Conservation (phyloP, 83 land plant species). For the Thuja plicata region DNA sequence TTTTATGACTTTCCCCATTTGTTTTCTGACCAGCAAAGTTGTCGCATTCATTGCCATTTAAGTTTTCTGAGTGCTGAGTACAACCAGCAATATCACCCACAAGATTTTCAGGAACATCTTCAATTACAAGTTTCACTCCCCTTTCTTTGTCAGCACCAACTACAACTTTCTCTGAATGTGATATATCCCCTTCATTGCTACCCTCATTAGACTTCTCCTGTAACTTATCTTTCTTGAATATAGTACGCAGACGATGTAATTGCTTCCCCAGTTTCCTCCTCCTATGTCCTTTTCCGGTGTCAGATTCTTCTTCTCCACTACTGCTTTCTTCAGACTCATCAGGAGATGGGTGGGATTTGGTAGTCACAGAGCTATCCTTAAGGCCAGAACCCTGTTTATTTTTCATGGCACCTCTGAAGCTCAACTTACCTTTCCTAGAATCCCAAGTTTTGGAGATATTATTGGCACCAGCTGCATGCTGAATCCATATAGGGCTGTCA, state of each 20-base stretch:
- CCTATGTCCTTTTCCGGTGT: constrained; percentile 8
- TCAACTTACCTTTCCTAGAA: constrained; percentile 38
- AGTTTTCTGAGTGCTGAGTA: not conserved
- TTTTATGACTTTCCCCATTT: not conserved
- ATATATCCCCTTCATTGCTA: not conserved
- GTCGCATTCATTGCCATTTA: not conserved
- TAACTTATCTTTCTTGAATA: not conserved
- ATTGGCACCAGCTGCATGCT: constrained; percentile 46
- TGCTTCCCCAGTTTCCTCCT: constrained; percentile 4
- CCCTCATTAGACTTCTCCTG: not conserved
- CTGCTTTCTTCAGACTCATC: constrained; percentile 10
- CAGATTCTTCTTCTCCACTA: constrained; percentile 10
- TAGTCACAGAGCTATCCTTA: not conserved
- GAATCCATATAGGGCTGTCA: constrained; percentile 54
- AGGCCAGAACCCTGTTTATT: not conserved
- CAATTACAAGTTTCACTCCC: not conserved
- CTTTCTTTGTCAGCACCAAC: not conserved
- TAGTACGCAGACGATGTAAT: not conserved
- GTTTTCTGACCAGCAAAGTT: constrained; percentile 7
- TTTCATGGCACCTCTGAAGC: not conserved
- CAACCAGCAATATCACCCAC: not conserved
- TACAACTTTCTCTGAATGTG: not conserved
- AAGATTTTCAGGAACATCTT: constrained; percentile 6
- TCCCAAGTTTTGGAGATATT: constrained; percentile 49
- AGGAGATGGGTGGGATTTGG: not conserved